Percentiles rank a stretch among this genome's conserved stretches.
These are phyloP conservation scores for Gyromitra esculenta DNA, from an alignment of 2,329 filamentous ascomycete species.

Conservation along the genomic window DNA sequence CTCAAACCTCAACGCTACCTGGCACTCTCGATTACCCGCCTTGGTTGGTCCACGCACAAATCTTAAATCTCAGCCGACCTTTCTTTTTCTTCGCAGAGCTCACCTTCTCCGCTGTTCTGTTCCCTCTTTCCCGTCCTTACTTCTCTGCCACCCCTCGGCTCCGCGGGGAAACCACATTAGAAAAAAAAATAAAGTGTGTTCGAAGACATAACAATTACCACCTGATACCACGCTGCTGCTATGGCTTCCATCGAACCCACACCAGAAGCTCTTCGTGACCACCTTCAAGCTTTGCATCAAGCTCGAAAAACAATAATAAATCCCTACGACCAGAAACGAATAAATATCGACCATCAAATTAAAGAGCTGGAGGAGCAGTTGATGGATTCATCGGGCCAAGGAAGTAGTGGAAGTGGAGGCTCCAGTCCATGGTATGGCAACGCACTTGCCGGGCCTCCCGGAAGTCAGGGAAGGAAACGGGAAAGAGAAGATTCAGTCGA, in stretches of 20 bases:
- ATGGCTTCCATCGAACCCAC: conserved; percentile 43
- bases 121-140: conserved; percentile 37
- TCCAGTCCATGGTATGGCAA: conserved; percentile 45
- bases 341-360: conserved; percentile 26
- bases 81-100: conserved; percentile 41
- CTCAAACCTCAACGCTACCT: conserved; percentile 48
- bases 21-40: conserved; percentile 44
- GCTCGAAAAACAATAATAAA: background rate
- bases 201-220: conserved; percentile 26
- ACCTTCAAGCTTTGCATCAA: conserved; percentile 26
- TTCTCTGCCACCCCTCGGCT: conserved; percentile 39
- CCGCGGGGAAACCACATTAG: conserved; percentile 38
- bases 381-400: conserved; percentile 49
- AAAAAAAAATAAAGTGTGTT: conserved; percentile 17
- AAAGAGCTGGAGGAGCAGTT: conserved; percentile 43
- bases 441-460: conserved; percentile 9
- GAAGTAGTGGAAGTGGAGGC: conserved; percentile 43
- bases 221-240: conserved; percentile 9
- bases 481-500: conserved; percentile 46
- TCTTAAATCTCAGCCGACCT: conserved; percentile 47
- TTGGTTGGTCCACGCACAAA: conserved; percentile 54
- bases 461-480: conserved; percentile 45
- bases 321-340: conserved; percentile 31
- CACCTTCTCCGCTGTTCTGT: conserved; percentile 32
- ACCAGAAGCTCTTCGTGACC: conserved; percentile 45